Conservation (phyloP, 2,329 filamentous ascomycete species). For the Fusarium napiforme region DNA sequence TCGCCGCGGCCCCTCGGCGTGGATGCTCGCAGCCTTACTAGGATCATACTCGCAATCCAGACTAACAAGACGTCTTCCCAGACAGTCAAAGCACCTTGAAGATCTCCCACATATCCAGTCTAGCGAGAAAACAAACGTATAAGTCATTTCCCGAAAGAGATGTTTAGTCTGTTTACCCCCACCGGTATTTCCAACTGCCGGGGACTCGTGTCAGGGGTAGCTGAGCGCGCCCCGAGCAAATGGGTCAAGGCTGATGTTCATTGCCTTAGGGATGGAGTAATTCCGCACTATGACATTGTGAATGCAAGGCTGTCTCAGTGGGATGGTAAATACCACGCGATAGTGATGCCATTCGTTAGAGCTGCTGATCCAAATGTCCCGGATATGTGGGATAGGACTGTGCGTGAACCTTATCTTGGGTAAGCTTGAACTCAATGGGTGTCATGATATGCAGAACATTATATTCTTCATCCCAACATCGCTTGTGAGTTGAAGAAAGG, state of each 20-base stretch:
- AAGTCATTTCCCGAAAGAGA: constrained; percentile 3
- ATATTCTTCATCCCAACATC: accelerated
- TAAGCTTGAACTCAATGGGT: not conserved
- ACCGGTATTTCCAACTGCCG: not conserved
- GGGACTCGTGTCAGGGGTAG: not conserved
- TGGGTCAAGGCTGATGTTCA: constrained; percentile 7
- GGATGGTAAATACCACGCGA: constrained; percentile 12
- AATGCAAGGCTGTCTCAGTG: not conserved
- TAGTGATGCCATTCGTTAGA: constrained; percentile 23
- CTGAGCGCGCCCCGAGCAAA: not conserved
- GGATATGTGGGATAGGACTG: not conserved
- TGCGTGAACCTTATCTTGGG: not conserved
- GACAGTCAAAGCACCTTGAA: constrained; percentile 7
- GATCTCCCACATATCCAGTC: constrained; percentile 13
- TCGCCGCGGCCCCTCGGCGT: not conserved
- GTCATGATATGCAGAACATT: accelerated
- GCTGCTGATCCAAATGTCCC: constrained; percentile 23
- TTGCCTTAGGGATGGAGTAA: not conserved
- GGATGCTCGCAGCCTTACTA: not conserved
- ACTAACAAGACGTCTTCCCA: constrained; percentile 31
- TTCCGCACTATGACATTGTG: not conserved
- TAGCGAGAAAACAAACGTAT: not conserved
- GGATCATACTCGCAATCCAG: constrained; percentile 31
- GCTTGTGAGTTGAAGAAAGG: not conserved
- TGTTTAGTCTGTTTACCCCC: not conserved